phyloP scores from a whole-genome alignment of 2,329 filamentous ascomycete genomes.

The Diaporthe nobilis region DNA sequence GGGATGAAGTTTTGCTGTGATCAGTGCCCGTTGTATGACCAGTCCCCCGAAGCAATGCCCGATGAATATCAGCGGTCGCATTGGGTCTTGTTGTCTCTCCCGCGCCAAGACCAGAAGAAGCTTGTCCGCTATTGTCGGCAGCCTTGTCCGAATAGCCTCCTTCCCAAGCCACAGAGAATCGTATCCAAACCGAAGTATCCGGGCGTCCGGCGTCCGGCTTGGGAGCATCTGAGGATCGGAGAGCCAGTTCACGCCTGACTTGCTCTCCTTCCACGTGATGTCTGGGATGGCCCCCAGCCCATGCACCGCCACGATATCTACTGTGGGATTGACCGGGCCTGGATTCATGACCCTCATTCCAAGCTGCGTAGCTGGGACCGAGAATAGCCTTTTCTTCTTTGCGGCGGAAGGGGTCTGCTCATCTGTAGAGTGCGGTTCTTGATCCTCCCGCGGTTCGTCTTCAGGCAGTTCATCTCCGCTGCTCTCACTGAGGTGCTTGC shows the following conservation, averaged over 20 bases:
- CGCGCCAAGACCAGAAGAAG: background rate
- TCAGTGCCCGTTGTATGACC: background rate
- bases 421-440: background rate
- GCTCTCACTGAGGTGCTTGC: background rate
- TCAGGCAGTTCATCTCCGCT: background rate
- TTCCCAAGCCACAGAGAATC: slow-evolving; percentile 18
- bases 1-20: background rate
- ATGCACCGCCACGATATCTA: background rate
- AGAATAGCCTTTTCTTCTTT: background rate
- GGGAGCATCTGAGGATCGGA: slow-evolving; percentile 11
- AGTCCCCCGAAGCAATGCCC: background rate
- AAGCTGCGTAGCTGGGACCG: background rate
- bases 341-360: background rate
- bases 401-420: background rate
- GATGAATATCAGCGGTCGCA: background rate
- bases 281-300: background rate
- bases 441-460: background rate
- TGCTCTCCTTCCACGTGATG: slow-evolving; percentile 14
- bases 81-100: background rate
- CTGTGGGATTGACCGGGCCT: background rate
- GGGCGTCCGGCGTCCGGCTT: background rate
- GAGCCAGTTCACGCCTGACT: slow-evolving; percentile 20
- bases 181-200: slow-evolving; percentile 7
- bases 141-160: slow-evolving; percentile 2
- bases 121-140: slow-evolving; percentile 13